phyloP scores from a whole-genome alignment of 371 early-diverging fungal genomes.

The Encephalitozoon hellem region DNA sequence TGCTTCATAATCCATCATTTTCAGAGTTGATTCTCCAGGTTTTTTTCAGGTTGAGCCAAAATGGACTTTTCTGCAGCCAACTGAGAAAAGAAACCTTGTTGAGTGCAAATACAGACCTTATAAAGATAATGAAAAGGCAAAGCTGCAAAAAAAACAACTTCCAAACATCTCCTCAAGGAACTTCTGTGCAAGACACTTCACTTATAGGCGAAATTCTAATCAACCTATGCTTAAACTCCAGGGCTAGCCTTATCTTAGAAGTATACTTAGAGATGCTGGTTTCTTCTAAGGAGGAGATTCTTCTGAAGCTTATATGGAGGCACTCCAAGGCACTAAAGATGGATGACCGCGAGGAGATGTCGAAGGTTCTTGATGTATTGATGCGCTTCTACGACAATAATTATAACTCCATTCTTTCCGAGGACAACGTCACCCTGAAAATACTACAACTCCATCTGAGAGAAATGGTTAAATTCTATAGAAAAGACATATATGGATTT shows the following conservation, averaged over 20 bases:
- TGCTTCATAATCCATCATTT: neutral
- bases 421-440: slow-evolving; percentile 42
- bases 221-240: slow-evolving; percentile 45
- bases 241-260: slow-evolving; percentile 7
- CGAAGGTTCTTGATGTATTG: slow-evolving; percentile 30
- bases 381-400: slow-evolving; percentile 45
- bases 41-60: slow-evolving; percentile 33
- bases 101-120: slow-evolving; percentile 19
- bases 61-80: slow-evolving; percentile 11
- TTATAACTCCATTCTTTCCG: slow-evolving; percentile 12
- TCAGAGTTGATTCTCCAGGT: slow-evolving; percentile 3
- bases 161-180: too few relatives aligned
- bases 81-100: slow-evolving; percentile 41
- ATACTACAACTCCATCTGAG: slow-evolving; percentile 51
- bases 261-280: slow-evolving; percentile 34
- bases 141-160: neutral
- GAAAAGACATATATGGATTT: slow-evolving; percentile 3
- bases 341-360: slow-evolving; percentile 25
- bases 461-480: slow-evolving; percentile 36
- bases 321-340: slow-evolving; percentile 51
- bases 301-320: slow-evolving; percentile 58
- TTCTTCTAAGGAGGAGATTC: slow-evolving; percentile 38
- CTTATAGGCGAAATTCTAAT: slow-evolving; percentile 43
- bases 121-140: slow-evolving; percentile 25
- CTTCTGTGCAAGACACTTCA: neutral